A percentile compares a stretch with the other conserved stretches of the same genome.
Conservation (phyloP, 331 rosid species). For the Malus hybrid region DNA sequence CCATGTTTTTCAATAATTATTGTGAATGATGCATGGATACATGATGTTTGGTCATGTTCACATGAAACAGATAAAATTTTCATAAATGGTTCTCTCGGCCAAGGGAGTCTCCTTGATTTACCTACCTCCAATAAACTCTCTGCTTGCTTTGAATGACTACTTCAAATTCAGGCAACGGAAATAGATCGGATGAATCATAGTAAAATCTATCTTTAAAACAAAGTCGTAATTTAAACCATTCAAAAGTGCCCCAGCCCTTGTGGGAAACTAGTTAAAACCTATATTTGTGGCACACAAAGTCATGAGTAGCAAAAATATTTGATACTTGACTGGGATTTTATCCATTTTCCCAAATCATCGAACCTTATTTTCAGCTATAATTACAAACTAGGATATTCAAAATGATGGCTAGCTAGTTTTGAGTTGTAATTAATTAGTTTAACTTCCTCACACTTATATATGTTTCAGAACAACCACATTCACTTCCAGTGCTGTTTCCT, state of each 20-base stretch:
- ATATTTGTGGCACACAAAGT: background rate
- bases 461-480: background rate
- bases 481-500: slow-evolving; percentile 28
- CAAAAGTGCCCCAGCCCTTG: background rate
- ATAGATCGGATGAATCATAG: background rate
- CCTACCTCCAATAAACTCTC: background rate
- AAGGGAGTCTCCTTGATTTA: background rate
- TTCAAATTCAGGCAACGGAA: background rate
- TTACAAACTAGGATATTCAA: background rate
- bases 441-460: too few relatives aligned
- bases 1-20: background rate
- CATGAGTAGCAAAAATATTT: background rate
- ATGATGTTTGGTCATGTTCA: background rate
- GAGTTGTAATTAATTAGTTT: background rate
- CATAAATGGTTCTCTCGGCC: background rate
- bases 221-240: background rate
- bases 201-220: too few relatives aligned
- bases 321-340: background rate
- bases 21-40: background rate
- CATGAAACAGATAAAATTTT: background rate
- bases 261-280: background rate
- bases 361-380: background rate
- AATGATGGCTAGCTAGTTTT: background rate
- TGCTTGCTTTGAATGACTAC: background rate
- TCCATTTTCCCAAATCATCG: background rate